Base-by-base conservation (phyloP, 2,329 filamentous ascomycete species). In the Sclerotinia spermophila region DNA sequence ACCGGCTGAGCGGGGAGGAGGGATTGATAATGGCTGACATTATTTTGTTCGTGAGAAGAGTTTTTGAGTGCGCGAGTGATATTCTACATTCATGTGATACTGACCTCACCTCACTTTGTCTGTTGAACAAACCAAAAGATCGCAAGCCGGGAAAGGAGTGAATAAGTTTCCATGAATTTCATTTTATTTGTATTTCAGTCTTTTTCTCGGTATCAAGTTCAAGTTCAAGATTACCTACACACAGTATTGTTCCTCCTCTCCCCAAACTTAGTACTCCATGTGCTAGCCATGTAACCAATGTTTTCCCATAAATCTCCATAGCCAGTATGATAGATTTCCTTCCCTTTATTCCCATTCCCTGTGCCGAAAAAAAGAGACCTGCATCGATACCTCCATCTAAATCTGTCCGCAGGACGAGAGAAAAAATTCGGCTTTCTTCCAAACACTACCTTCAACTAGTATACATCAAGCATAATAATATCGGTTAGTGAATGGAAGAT, bases 401-500 rank as follows among this genome's bases (percentile, higher is more conserved):
- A n/a, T 67, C 51, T 35, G 27, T 67, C 51, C 48, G 13, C 65
- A 35, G 65, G 55, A 67, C 48, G 24, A 67, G 51, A 42, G 55
- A 60, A n/a, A 60, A 21, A 44, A 27, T 60, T 45, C 27, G 7
- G 38, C 27, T 11, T 60, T 67, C 51, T 67, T 38, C 48, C 51
- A 45, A 44, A 44, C 38, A 44, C 27, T 59, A 24, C 7, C 51
- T 35, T 24, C 13, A 33, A 40, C 17, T 40, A 19, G 33, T 40
- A 44, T 67, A 56, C 65, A 60, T 60, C 48, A 44, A 60, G 55
- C 33, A 44, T 35, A 24, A 60, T 7, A 35, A 30, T 21, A 7
- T 33, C 2, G 13, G 21, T 44, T 44, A 67, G 30, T 45, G 38
- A n/a, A 35, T n/a, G 8, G 74, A 73, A 77, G 76, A 74, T 75